Evolutionary conservation across 2,329 filamentous ascomycete species (phyloP).

Genomic region (Blastomyces percursus): DNA sequence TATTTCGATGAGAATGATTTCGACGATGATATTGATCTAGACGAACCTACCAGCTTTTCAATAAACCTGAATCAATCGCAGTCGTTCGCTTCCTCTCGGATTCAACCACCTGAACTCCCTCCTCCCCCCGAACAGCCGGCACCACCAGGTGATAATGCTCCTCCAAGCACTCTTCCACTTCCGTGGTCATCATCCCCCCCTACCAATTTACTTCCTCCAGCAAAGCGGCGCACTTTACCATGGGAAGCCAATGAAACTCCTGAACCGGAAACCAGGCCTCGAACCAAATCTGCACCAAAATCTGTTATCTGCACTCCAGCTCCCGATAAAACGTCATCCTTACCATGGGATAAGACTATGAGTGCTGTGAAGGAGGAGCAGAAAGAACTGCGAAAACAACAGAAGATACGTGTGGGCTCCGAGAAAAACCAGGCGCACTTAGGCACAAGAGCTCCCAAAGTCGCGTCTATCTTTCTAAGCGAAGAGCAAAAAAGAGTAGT

Average conservation of each 20-base stretch:
- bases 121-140: slow-evolving; percentile 17
- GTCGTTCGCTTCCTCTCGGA: slow-evolving; percentile 17
- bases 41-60: slow-evolving; percentile 29
- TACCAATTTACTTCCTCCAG: slow-evolving; percentile 21
- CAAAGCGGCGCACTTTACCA: slow-evolving; percentile 51
- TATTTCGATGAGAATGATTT: slow-evolving; percentile 74
- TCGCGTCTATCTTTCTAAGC: slow-evolving; percentile 60
- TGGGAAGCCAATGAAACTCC: slow-evolving; percentile 35
- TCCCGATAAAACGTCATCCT: slow-evolving; percentile 32
- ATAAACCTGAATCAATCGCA: slow-evolving; percentile 4
- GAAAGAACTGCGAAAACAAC: slow-evolving; percentile 57
- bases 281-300: slow-evolving; percentile 13
- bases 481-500: slow-evolving; percentile 77
- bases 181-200: slow-evolving; percentile 39
- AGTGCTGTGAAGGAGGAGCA: slow-evolving; percentile 68
- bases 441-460: slow-evolving; percentile 18
- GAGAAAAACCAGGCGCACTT: slow-evolving; percentile 26
- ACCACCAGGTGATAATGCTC: slow-evolving; percentile 33
- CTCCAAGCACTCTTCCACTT: slow-evolving; percentile 61
- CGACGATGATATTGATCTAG: slow-evolving; percentile 69
- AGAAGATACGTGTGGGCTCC: slow-evolving; percentile 33
- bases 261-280: neutral
- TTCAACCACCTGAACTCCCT: slow-evolving; percentile 30
- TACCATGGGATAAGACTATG: slow-evolving; percentile 61
- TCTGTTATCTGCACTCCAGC: slow-evolving; percentile 34